Evolutionary conservation across 2,329 filamentous ascomycete genomes (phyloP), one percentile per base, ranked within the genome.

Genomic region (Aspergillus transmontanensis): DNA sequence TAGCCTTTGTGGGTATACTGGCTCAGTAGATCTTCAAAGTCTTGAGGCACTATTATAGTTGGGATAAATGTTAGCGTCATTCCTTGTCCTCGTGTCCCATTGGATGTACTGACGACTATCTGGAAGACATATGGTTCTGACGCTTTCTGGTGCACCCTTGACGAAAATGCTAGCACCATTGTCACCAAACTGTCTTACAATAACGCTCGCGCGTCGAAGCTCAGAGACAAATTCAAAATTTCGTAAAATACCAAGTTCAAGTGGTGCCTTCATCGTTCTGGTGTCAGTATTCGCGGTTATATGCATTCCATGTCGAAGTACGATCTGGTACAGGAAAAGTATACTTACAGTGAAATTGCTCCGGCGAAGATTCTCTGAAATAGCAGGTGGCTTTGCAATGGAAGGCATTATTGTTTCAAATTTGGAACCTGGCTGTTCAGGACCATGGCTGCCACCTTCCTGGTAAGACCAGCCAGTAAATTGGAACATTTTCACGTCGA

Each of bases 401-500:
- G 95, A 94, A n/a, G 94, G 95, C 1, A 73, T 74, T 51, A 80
- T 77, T 6, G 90, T 89, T 43, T 97, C 89, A 62, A 94, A 90
- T 54, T 94, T 92, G 23, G 92, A 89, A 57, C 91, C 88, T 48
- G 84, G 84, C 58, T 87, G 87, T 32, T 84, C 86, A 28, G 84
- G 79, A 58, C 85, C 85, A 69, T 94, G 89, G 53, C 89, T 89
- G 2, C 93, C 76, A 23, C 75, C 93, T 81, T 99, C 95, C 75
- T 97, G 91, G 70, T 92, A 99, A 4, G 87, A 86, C 95, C 95
- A 99, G 6, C 87, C 86, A 0, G 95, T 98, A 70, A 97, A 99
- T 68, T 97, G 90, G 75, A 99, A 99, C 95, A 99, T 99, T 76
- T 98, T 98, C 62, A 97, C 84, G 76, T 99, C 95, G 1, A 99